These are phyloP conservation scores for Smittium mucronatum DNA, from an alignment of 371 early-diverging fungal species.

Conservation along the genomic window DNA sequence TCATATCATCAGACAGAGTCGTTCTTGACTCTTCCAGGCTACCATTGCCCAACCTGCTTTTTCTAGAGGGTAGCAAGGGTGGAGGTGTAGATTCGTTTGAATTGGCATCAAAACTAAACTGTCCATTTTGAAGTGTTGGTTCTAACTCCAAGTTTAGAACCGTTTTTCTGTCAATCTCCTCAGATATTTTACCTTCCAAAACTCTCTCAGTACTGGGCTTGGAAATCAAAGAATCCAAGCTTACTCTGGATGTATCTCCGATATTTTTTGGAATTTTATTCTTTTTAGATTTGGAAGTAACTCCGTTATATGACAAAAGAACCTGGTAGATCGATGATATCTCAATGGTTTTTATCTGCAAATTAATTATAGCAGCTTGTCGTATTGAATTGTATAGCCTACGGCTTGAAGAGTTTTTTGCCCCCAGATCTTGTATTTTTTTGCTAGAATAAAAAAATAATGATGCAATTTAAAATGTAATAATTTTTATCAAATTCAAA, in stretches of 20 bases:
- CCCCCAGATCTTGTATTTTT: not conserved
- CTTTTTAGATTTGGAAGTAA: no score
- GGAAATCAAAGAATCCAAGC: not conserved
- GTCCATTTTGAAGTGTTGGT: not conserved
- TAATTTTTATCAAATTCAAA: no score
- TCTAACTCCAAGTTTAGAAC: not conserved
- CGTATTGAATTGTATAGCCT: not conserved
- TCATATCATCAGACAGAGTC: no score
- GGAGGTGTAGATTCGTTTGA: not conserved
- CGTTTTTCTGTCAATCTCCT: not conserved
- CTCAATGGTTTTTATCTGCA: not conserved
- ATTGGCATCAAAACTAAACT: no score
- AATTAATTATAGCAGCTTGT: not conserved
- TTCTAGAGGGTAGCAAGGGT: not conserved
- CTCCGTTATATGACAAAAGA: not conserved
- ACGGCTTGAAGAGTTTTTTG: not conserved
- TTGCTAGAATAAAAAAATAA: not conserved
- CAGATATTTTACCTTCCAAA: not conserved
- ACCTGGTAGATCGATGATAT: not conserved
- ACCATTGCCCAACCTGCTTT: not conserved
- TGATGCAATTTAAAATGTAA: no score
- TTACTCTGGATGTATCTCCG: no score
- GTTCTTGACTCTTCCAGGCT: not conserved
- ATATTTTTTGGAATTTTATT: no score
- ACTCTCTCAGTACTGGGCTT: not conserved